Evolutionary conservation across 2,329 filamentous ascomycete species (phyloP), one percentile per base, ranked within the genome.

Genomic region (Fusarium graminum): DNA sequence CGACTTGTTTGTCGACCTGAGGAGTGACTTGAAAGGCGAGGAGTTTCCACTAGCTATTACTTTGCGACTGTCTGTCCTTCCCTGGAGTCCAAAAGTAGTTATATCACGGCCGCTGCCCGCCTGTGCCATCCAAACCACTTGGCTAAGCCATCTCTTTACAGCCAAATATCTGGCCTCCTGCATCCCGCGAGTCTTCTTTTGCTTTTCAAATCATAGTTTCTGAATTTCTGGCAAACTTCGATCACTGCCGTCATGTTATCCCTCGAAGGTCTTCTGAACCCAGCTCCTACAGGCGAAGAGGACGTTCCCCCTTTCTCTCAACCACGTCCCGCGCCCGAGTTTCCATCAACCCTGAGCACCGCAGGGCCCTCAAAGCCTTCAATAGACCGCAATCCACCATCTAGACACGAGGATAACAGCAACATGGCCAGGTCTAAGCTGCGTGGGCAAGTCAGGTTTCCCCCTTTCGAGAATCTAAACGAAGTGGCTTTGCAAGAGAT

Each of bases 381-480:
- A 11, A 49, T 63, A 32, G 51, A 59, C 9, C 63, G 38, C 22
- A 36, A 46, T 12, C 54, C 52, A n/a, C 67, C 71, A 54, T 58
- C 59, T 40, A 52, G 38, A 12, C 82, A 83, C 28, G 87, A 86
- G 70, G 86, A 86, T 44, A 83, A 84, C 59, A 65, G 47, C 22
- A 64, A 50, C 46, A 25, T 71, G 74, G 82, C 84, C 26, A 88
- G 86, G 70, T 86, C 85, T 46, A 87, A 85, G 65, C 81, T 87
- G 30, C 87, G 88, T 64, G 92, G 91, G 4, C 80, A 85, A 28
- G 82, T 96, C 68, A 90, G 90, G 74, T 97, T 90, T 74, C 85
- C 85, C 17, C 92, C 94, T 1, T 90, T 87, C 74, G 92, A 97
- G 74, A 81, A 84, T 44, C 77, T 90, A 30, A 85, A 90, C 65